phyloP scores from a whole-genome alignment of 768 basidiomycete species.

The Lentinula lateritia region DNA sequence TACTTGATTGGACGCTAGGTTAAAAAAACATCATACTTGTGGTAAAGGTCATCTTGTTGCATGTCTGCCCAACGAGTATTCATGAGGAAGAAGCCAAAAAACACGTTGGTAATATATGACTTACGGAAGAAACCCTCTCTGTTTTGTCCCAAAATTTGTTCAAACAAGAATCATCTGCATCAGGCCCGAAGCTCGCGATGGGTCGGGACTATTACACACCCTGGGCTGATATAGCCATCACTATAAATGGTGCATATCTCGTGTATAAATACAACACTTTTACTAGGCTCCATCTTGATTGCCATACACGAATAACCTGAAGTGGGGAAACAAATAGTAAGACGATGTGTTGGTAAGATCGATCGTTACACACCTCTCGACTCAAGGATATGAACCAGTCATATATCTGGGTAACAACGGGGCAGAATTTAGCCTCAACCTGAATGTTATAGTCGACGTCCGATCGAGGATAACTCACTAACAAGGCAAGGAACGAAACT shows the following conservation, averaged over 20 bases:
- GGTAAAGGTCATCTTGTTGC: not conserved
- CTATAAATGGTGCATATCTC: not conserved
- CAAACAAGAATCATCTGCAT: too few relatives aligned
- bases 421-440: too few relatives aligned
- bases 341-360: not conserved
- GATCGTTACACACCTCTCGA: not conserved
- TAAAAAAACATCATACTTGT: not conserved
- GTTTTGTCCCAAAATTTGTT: not conserved
- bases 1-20: too few relatives aligned
- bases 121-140: not conserved
- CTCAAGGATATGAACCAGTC: conserved; percentile 2
- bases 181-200: too few relatives aligned
- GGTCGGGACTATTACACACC: not conserved
- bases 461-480: not conserved
- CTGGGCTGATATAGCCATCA: not conserved
- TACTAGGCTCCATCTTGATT: not conserved
- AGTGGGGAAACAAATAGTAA: too few relatives aligned
- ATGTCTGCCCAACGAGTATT: not conserved
- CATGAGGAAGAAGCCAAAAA: too few relatives aligned
- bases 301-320: not conserved
- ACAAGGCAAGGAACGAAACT: conserved; percentile 1
- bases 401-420: not conserved
- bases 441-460: too few relatives aligned
- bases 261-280: not conserved
- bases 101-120: not conserved